Base-by-base conservation (phyloP, 352 stramenopile species). In the Plasmopara viticola region DNA sequence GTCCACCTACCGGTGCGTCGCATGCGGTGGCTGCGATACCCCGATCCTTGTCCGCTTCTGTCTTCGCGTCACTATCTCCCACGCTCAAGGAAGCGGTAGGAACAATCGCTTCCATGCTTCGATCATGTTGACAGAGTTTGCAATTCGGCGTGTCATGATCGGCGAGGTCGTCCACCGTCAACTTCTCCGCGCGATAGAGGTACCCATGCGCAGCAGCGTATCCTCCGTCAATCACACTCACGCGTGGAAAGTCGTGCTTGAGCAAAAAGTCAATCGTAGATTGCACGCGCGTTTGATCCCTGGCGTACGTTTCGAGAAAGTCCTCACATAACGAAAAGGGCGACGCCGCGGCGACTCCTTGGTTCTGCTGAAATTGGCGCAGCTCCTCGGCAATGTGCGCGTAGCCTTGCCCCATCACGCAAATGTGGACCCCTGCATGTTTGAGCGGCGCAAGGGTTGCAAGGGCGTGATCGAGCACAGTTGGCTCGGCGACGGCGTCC, bases 371-470 rank as follows among this genome's bases (percentile, higher is more conserved):
- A 25, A 65, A 73, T 15, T 77, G 62, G 10, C 68, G 74, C 15
- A 90, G 42, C 25, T 87, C 74, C 45, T 75, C 60, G 0, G 77
- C 79, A 50, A 88, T 67, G 51, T 86, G 70, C 7, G 71, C 74
- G 52, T 87, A 87, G 10, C 83, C 83, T 25, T 90, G 73, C 6
- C 81, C 81, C 77, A 94, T 86, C 35, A 94, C 75, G 25, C 73
- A 86, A 47, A 94, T 60, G 51, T 94, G 83, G 18, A 90, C 67
- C 40, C 57, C 65, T 15, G 68, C 75, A 29, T 37, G 65, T 58
- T 89, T 86, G 8, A 90, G 51, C 13, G 81, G 75, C 12, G 68
- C 64, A 0, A 94, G 62, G 34, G 77, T 89, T 25, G 74, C 66
- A 17, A 90, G 66, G 33, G 89, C 75, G n/a, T 73, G 62, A 42